phyloP scores from a whole-genome alignment of 768 basidiomycete species.

The Tremella fuciformis region DNA sequence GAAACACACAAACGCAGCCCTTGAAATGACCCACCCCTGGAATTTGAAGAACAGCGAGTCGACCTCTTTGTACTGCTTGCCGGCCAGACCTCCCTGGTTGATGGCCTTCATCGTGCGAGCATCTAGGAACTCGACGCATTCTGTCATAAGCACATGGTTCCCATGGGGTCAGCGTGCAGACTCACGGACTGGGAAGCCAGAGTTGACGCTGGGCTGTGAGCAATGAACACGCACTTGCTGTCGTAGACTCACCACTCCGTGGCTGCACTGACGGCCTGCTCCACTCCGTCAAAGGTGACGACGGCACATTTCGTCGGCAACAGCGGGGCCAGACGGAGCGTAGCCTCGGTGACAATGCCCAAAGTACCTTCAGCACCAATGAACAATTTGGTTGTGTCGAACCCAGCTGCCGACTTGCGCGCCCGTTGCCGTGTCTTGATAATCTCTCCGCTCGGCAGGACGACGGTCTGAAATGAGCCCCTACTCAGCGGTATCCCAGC shows the following conservation, averaged over 20 bases:
- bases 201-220: conserved; percentile 59
- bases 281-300: conserved; percentile 77
- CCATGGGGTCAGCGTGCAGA: conserved; percentile 23
- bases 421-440: conserved; percentile 71
- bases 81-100: conserved; percentile 64
- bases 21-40: conserved; percentile 58
- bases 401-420: conserved; percentile 77
- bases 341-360: conserved; percentile 87
- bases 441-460: conserved; percentile 80
- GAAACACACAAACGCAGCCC: neutral
- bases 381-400: conserved; percentile 81
- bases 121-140: conserved; percentile 85
- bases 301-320: conserved; percentile 83
- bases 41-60: conserved; percentile 91
- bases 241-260: conserved; percentile 60
- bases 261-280: conserved; percentile 73
- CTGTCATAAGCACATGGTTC: conserved; percentile 51
- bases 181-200: conserved; percentile 71
- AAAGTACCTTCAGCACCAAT: conserved; percentile 87
- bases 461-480: conserved; percentile 65
- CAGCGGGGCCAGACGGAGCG: conserved; percentile 73
- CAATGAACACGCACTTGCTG: neutral
- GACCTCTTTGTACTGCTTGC: conserved; percentile 62
- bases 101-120: conserved; percentile 72
- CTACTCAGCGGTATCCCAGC: neutral